Base-by-base conservation (phyloP, 768 basidiomycete genomes). In the Sporobolomyces roseus region DNA sequence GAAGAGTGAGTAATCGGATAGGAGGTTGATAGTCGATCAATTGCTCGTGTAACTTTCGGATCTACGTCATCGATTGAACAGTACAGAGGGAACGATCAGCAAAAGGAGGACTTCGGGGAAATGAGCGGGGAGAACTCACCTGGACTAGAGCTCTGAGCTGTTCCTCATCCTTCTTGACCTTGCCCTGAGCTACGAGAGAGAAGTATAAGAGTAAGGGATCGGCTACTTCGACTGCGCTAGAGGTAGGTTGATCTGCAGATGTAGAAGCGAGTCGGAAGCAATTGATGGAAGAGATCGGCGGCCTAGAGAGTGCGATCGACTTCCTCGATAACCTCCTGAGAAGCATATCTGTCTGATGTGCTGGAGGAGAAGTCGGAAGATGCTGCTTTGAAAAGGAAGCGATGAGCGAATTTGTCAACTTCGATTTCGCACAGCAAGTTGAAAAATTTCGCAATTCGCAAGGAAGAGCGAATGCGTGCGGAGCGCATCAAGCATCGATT, bases 141-240 rank as follows among this genome's bases (percentile, higher is more conserved):
- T 83, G 80, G 78, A 84, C 83, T 23, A 85, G 77, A 16, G 80
- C 81, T 27, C 84, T 75, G 41, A 85, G 79, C 71, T 86, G 85
- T 56, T 84, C 83, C 50, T 82, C 81, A 67, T 86, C 83, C 75
- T 81, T 81, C 68, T 80, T 71, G 51, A 85, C 79, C 60, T 79
- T 75, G 1, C 84, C 84, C 21, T 81, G 78, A 0, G 82, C 79
- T 1, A 84, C 82, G 27, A 84, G 73, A 3, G 79, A 79, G 10
- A 81, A 79, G 74, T 85, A 85, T 38, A 79, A 78, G 54, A 84
- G 81, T 6, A 85, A 75, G 8, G 84, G 77, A 75, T 84, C 84
- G 1, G 77, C 75, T 4, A 74, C 68, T 56, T 73, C 65, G 14
- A 74, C 21, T 2, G 14, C 63, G 0, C 61, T 71, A 23, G 53